phyloP scores from a whole-genome alignment of 2,329 filamentous ascomycete species.

The Penicillium frequentans region DNA sequence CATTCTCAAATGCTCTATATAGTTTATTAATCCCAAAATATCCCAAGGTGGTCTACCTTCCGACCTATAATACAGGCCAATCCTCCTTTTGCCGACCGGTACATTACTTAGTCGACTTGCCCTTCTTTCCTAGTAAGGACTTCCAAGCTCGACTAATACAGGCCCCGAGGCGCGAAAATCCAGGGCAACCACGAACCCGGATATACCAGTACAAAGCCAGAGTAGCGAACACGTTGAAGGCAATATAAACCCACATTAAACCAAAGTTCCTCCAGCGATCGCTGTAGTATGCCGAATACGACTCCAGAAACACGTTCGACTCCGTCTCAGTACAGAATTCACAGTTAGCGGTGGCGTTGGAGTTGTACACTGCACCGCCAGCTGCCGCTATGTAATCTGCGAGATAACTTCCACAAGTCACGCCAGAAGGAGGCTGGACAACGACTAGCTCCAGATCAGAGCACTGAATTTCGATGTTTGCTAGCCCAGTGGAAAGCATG shows the following conservation, averaged over 20 bases:
- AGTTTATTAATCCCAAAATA: background rate
- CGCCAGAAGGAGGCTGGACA: background rate
- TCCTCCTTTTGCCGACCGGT: background rate
- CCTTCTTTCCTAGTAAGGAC: background rate
- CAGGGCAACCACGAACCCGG: background rate
- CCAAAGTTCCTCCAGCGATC: background rate
- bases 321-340: background rate
- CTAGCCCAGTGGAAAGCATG: conserved; percentile 2
- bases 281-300: background rate
- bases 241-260: background rate
- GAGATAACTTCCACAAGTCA: background rate
- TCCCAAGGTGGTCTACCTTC: background rate
- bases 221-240: background rate
- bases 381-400: background rate
- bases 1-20: background rate
- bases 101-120: background rate
- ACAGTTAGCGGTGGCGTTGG: background rate
- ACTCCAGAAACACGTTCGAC: background rate
- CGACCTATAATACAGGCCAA: background rate
- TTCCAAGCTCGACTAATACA: background rate
- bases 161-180: background rate
- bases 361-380: background rate
- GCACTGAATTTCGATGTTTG: background rate
- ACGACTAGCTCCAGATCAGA: background rate
- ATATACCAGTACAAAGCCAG: background rate